These are phyloP conservation scores for Brasenia schreberi DNA, from an alignment of 164 flowering plant species.

Conservation along the genomic window DNA sequence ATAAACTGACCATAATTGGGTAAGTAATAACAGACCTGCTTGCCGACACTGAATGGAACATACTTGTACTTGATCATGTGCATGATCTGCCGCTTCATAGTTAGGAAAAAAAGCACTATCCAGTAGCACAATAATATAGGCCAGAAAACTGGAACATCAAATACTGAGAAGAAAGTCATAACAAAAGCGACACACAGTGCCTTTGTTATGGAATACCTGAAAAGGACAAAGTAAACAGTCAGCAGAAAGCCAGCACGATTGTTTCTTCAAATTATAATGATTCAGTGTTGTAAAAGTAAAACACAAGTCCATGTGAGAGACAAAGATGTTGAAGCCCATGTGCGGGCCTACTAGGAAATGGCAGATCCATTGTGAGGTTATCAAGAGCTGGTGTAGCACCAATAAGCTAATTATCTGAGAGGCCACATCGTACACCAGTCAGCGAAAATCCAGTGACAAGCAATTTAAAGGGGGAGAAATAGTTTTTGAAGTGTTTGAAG, in stretches of 20 bases:
- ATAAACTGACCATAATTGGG: not conserved
- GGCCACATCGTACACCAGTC: no score
- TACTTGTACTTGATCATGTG: constrained; percentile 43
- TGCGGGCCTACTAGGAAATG: no score
- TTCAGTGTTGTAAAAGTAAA: no score
- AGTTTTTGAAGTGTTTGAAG: no score
- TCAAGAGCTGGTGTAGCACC: no score
- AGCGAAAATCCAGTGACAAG: no score
- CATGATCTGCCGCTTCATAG: constrained; percentile 38
- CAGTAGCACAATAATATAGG: constrained; percentile 37
- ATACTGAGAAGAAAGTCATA: constrained; percentile 29
- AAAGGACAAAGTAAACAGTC: not conserved
- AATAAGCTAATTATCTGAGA: no score
- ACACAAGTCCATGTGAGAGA: no score
- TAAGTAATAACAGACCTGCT: constrained; percentile 20
- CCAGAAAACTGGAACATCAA: constrained; percentile 45
- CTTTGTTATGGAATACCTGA: constrained; percentile 29
- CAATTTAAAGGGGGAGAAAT: no score
- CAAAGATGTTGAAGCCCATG: no score
- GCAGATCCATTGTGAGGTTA: no score
- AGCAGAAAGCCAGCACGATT: not conserved
- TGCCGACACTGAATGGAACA: constrained; percentile 33
- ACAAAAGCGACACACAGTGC: constrained; percentile 25
- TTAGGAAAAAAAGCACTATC: constrained; percentile 36
- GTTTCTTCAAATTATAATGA: no score